Conservation (phyloP, 495 filamentous ascomycete genomes). For the Cercophora newfieldiana region DNA sequence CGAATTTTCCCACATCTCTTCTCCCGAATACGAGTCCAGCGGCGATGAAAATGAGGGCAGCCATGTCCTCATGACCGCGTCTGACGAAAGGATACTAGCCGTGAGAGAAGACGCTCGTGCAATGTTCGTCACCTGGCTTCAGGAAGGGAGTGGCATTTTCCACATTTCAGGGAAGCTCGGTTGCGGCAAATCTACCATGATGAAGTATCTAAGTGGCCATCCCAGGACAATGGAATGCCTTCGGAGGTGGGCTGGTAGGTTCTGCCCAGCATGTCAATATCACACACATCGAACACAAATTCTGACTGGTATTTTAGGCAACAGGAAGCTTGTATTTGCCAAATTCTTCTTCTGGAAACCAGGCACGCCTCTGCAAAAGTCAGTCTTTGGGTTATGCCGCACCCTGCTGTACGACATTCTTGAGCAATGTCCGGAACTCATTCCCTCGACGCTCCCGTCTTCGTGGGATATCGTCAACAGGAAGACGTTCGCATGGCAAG, state of each 20-base stretch:
- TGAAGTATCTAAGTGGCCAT: constrained; percentile 34
- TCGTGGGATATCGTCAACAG: constrained; percentile 2
- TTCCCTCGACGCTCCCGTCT: constrained; percentile 16
- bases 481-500: background rate
- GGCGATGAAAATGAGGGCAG: too few relatives aligned
- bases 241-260: background rate
- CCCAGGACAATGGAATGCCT: background rate
- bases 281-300: too few relatives aligned
- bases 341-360: constrained; percentile 52
- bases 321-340: constrained; percentile 31
- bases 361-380: constrained; percentile 41
- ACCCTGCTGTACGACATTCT: constrained; percentile 41
- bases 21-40: too few relatives aligned
- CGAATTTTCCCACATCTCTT: too few relatives aligned
- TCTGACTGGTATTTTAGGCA: background rate
- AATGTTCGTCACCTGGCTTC: constrained; percentile 11
- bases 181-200: constrained; percentile 44
- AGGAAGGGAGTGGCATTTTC: constrained; percentile 13
- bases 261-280: too few relatives aligned
- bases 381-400: constrained; percentile 42
- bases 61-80: too few relatives aligned
- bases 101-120: background rate
- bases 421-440: constrained; percentile 29
- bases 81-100: background rate
- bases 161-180: constrained; percentile 43